Evolutionary conservation across 2,329 filamentous ascomycete genomes (phyloP).

Genomic region (Botrytis fabae): DNA sequence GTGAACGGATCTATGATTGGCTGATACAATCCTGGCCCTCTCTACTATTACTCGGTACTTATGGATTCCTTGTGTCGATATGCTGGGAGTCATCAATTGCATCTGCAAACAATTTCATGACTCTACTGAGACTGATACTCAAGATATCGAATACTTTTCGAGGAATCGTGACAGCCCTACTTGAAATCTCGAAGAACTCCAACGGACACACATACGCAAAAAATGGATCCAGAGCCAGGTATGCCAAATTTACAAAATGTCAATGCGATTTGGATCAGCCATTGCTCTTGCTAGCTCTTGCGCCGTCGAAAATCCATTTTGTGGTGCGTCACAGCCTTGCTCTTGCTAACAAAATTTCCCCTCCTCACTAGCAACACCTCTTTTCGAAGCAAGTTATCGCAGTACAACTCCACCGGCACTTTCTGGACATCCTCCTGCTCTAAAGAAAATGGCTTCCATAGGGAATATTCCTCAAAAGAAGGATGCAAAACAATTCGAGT

Average conservation of each 20-base stretch:
- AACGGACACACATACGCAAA: not conserved
- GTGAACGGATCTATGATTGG: constrained; percentile 4
- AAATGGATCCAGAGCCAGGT: constrained; percentile 21
- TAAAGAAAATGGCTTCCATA: constrained; percentile 38
- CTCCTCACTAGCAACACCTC: constrained; percentile 24
- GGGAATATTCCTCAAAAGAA: constrained; percentile 33
- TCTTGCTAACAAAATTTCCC: constrained; percentile 27
- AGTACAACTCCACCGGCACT: constrained; percentile 39
- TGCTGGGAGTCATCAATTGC: constrained; percentile 3
- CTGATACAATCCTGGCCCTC: not conserved
- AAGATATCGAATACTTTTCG: not conserved
- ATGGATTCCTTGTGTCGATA: not conserved
- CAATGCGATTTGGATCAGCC: constrained; percentile 2
- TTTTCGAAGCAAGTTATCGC: constrained; percentile 32
- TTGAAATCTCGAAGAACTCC: not conserved
- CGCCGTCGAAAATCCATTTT: constrained; percentile 10
- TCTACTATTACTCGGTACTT: not conserved
- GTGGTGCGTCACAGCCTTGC: constrained; percentile 24
- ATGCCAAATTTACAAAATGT: not conserved
- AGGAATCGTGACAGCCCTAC: not conserved
- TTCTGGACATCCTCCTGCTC: constrained; percentile 34
- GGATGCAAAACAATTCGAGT: constrained; percentile 37
- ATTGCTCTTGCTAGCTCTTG: constrained; percentile 16
- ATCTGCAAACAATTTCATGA: not conserved
- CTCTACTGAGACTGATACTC: not conserved